Evolutionary conservation across 768 basidiomycete species (phyloP), one percentile per base, ranked within the genome.

Genomic region (Cyathus striatus): DNA sequence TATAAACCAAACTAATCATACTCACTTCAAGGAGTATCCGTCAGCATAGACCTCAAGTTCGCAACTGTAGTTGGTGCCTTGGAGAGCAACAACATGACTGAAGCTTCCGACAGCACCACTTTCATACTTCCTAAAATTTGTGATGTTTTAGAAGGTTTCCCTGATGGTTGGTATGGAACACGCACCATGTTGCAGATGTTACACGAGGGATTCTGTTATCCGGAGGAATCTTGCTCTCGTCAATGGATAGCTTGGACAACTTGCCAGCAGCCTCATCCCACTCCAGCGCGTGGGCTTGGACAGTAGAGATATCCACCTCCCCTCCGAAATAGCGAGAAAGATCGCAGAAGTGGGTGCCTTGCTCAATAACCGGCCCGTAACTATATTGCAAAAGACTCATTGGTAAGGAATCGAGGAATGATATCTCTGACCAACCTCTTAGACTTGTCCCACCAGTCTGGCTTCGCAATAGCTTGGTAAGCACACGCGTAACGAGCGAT

Each of bases 261-360:
- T 78, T 64, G 24, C 95, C 95, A 7, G 95, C 86, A 49, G 81
- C 78, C 63, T 97, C 94, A 59, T 90, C 72, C 86, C 86, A 92
- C 58, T 95, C 94, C 23, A 97, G 75, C 6, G 93, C 90, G 57
- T 92, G 90, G 13, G 94, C 95, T 27, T 61, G 68, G 30, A 91
- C 86, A 24, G 76, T 78, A 40, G 79, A 67, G 47, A 94, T 81
- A 57, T 96, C 90, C 45, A 96, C 90, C 51, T 95, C 90, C 13
- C 95, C 95, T 40, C 94, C 95, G 57, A 98, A 97, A 72, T 95
- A 95, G 51, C 95, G 86, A 30, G 92, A 96, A 34, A 96, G 76
- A 67, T 97, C 93, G 54, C 90, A 93, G 69, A 97, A 95, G 69
- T 98, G 95, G 12, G 95, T 98, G 37, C 90, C 94, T 68, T 92